phyloP scores from a whole-genome alignment of 805 yeast species.

The Ogataea saltuana region DNA sequence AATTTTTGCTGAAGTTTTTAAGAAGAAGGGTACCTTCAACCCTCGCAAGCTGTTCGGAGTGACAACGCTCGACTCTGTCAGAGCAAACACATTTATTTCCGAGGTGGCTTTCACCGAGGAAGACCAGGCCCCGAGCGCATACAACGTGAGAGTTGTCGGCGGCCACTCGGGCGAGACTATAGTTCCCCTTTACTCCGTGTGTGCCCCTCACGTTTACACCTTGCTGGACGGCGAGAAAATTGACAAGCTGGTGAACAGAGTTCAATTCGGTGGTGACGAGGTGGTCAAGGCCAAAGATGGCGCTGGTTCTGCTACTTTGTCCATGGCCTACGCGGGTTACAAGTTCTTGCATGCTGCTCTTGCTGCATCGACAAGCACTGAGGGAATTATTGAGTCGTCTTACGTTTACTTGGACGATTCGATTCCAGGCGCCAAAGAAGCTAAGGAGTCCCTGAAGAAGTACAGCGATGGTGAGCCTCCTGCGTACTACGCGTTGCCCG shows the following conservation, averaged over 20 bases:
- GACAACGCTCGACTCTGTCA: slow-evolving; percentile 58
- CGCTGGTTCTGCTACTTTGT: slow-evolving; percentile 90
- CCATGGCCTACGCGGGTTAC: slow-evolving; percentile 95
- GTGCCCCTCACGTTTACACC: slow-evolving; percentile 32
- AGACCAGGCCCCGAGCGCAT: slow-evolving; percentile 47
- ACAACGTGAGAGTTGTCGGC: slow-evolving; percentile 75
- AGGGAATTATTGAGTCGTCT: slow-evolving; percentile 64
- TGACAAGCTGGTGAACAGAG: slow-evolving; percentile 73
- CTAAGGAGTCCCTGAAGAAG: slow-evolving; percentile 43
- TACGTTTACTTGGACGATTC: slow-evolving; percentile 56
- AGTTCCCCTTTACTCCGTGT: slow-evolving; percentile 67
- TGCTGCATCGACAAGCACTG: slow-evolving; percentile 63
- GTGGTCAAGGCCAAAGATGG: slow-evolving; percentile 95
- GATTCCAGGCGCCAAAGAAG: slow-evolving; percentile 53
- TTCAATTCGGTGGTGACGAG: slow-evolving; percentile 89
- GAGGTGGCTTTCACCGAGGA: slow-evolving; percentile 45
- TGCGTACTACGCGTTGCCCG: slow-evolving; percentile 64
- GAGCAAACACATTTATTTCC: slow-evolving; percentile 78
- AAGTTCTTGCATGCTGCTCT: slow-evolving; percentile 65
- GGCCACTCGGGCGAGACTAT: slow-evolving; percentile 95
- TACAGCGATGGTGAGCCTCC: slow-evolving; percentile 30
- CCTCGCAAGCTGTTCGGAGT: slow-evolving; percentile 58
- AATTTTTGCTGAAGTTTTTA: slow-evolving; percentile 57
- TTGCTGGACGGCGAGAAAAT: slow-evolving; percentile 38
- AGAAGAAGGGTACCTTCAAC: slow-evolving; percentile 50